Conservation (phyloP, 1,139 yeast species). For the Pichia sp. region DNA sequence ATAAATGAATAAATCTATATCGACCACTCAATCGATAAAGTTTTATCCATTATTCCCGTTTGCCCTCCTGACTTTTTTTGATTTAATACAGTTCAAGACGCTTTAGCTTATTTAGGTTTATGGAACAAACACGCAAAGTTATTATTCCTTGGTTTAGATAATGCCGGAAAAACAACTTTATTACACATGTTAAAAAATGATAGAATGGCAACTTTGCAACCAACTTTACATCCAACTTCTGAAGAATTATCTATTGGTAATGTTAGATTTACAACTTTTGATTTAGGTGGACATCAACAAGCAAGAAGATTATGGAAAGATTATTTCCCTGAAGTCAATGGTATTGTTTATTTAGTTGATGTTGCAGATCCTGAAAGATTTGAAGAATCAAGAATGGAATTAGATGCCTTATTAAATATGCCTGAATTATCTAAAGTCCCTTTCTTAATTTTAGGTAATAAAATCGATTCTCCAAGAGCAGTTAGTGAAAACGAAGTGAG, state of each 20-base stretch:
- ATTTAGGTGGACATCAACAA: constrained; percentile 96
- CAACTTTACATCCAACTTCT: constrained; percentile 97
- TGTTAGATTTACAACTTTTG: constrained; percentile 95
- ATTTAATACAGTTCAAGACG: constrained; percentile 65
- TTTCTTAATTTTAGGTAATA: constrained; percentile 89
- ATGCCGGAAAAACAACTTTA: constrained; percentile 97
- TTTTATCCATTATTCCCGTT: not conserved
- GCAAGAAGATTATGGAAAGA: constrained; percentile 99
- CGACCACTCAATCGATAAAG: not conserved
- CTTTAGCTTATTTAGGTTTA: constrained; percentile 86
- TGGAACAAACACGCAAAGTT: constrained; percentile 98
- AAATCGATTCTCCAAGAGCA: constrained; percentile 90
- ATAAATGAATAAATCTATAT: not conserved
- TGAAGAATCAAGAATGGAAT: constrained; percentile 89
- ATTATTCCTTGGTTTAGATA: constrained; percentile 91
- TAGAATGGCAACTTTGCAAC: constrained; percentile 94
- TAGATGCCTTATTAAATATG: constrained; percentile 85
- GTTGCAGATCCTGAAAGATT: constrained; percentile 96
- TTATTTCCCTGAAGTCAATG: constrained; percentile 98
- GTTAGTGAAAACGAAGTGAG: constrained; percentile 93
- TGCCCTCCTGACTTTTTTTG: too few species aligned
- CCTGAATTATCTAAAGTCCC: constrained; percentile 89
- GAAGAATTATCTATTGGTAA: constrained; percentile 97
- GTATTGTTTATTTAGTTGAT: constrained; percentile 93
- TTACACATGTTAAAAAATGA: constrained; percentile 97